Conservation (phyloP, 164 flowering plant genomes). For the Aristolochia californica region DNA sequence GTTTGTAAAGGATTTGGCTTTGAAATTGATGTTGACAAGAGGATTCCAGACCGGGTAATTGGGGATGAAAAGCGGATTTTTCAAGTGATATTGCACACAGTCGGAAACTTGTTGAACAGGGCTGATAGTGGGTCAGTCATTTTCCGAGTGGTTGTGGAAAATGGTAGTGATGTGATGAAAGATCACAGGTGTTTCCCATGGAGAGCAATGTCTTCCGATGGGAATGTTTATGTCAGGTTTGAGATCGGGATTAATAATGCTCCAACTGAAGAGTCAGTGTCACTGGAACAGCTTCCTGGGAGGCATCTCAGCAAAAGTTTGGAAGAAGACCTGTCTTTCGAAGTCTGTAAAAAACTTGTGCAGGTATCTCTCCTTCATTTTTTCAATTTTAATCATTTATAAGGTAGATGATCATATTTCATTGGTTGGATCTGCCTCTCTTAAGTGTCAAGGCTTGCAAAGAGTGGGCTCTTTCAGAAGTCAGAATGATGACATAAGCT, state of each 20-base stretch:
- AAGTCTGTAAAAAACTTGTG: conserved; percentile 67
- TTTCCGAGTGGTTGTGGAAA: conserved; percentile 31
- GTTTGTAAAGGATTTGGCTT: conserved; percentile 45
- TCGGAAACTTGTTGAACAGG: conserved; percentile 57
- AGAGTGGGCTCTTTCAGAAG: neutral
- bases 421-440: neutral
- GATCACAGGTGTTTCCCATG: conserved; percentile 58
- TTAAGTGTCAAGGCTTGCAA: neutral
- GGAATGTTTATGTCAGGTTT: conserved; percentile 41
- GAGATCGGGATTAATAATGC: conserved; percentile 40
- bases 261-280: conserved; percentile 14
- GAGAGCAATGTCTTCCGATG: conserved; percentile 51
- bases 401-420: neutral
- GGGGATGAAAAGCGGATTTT: conserved; percentile 86
- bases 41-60: conserved; percentile 52
- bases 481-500: too few relatives aligned
- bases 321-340: conserved; percentile 65
- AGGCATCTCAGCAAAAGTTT: conserved; percentile 22
- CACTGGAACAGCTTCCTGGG: conserved; percentile 16
- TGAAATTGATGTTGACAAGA: conserved; percentile 40
- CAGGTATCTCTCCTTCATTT: conserved; percentile 34
- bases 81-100: conserved; percentile 89
- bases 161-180: conserved; percentile 38
- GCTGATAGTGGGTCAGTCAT: conserved; percentile 28
- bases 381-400: neutral